phyloP scores from a whole-genome alignment of 2,329 filamentous ascomycete genomes.

The Beauveria scarabaeidicola region DNA sequence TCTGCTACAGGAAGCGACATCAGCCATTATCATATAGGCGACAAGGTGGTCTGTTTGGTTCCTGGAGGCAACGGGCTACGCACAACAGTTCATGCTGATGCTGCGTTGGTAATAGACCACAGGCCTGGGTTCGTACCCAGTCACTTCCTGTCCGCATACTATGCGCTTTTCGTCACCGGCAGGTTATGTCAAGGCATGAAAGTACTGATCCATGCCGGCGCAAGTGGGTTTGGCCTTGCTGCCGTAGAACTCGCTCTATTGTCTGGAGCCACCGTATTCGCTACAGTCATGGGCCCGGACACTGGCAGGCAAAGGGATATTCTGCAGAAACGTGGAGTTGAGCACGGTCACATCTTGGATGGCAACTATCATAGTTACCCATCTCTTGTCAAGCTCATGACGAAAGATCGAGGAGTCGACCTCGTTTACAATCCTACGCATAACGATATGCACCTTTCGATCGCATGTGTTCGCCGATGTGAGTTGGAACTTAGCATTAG shows the following conservation, averaged over 20 bases:
- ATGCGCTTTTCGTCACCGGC: slow-evolving; percentile 30
- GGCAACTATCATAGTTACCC: slow-evolving; percentile 27
- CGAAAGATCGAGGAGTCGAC: slow-evolving; percentile 28
- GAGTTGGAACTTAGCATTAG: slow-evolving; percentile 17
- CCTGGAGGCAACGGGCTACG: slow-evolving; percentile 25
- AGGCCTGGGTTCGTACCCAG: slow-evolving; percentile 26
- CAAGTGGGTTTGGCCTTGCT: slow-evolving; percentile 34
- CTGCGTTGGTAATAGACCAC: slow-evolving; percentile 27
- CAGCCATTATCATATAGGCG: slow-evolving; percentile 24
- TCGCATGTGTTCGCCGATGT: slow-evolving; percentile 29
- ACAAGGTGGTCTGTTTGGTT: slow-evolving; percentile 34
- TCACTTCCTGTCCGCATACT: slow-evolving; percentile 32
- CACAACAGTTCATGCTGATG: slow-evolving; percentile 25
- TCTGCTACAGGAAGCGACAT: slow-evolving; percentile 26
- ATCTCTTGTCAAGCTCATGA: slow-evolving; percentile 23
- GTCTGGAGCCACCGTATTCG: slow-evolving; percentile 32
- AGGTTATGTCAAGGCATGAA: slow-evolving; percentile 19
- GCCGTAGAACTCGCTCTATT: slow-evolving; percentile 32
- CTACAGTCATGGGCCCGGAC: slow-evolving; percentile 27
- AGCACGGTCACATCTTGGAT: slow-evolving; percentile 29
- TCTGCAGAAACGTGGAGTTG: slow-evolving; percentile 28
- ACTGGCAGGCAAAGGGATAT: slow-evolving; percentile 26
- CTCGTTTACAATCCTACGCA: slow-evolving; percentile 39
- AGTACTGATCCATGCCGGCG: slow-evolving; percentile 37
- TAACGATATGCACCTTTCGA: slow-evolving; percentile 22